Evolutionary conservation across 2,329 filamentous ascomycete species (phyloP).

Genomic region (Rugonectria rugulosa): DNA sequence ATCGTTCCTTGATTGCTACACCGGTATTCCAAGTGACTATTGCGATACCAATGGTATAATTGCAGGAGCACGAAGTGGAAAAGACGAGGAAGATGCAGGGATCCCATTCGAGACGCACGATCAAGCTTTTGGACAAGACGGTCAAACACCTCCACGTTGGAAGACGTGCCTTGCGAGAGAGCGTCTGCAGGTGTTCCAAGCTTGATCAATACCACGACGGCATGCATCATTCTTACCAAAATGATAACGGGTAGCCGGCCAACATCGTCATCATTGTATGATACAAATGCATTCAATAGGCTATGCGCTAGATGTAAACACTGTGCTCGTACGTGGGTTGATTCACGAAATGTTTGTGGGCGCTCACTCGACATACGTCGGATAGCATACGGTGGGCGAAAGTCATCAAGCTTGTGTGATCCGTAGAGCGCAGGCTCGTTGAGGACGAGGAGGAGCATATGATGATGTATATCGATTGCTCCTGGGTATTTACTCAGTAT

Average conservation of each 20-base stretch:
- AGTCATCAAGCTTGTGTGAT: constrained; percentile 16
- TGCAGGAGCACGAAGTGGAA: not conserved
- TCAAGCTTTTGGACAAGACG: not conserved
- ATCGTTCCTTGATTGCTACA: not conserved
- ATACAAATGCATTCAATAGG: constrained; percentile 9
- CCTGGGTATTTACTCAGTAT: not conserved
- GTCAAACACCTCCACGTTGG: not conserved
- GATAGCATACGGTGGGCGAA: constrained; percentile 22
- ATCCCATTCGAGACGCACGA: not conserved
- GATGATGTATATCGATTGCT: constrained; percentile 19
- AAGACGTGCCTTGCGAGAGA: not conserved
- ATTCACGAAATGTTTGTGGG: not conserved
- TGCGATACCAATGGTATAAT: not conserved
- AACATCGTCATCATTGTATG: not conserved
- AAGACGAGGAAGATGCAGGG: not conserved
- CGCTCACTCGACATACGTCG: not conserved
- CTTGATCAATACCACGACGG: constrained; percentile 15
- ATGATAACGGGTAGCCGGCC: constrained; percentile 15
- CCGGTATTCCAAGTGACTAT: not conserved
- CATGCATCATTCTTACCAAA: constrained; percentile 21
- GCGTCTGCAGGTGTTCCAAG: not conserved
- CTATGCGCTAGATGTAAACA: not conserved
- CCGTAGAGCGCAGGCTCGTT: constrained; percentile 20
- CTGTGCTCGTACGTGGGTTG: not conserved
- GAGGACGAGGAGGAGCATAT: constrained; percentile 17